Evolutionary conservation across 192 early-diverging fungal species (phyloP).

Genomic region (Entophlyctis helioformis): DNA sequence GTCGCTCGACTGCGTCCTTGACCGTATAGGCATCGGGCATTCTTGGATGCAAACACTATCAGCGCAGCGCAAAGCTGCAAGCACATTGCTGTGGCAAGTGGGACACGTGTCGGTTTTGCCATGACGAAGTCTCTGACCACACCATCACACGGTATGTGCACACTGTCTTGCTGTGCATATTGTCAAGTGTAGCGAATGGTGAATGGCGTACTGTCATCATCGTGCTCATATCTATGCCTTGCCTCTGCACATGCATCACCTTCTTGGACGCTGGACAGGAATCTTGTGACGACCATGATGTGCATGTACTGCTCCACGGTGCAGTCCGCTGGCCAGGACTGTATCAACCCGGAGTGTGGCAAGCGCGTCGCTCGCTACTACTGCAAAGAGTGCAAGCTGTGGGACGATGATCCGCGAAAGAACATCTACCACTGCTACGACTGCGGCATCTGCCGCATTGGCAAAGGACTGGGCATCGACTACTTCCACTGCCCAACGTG

Average conservation of each 20-base stretch:
- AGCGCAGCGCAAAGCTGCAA: slow-evolving; percentile 60
- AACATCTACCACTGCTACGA: slow-evolving; percentile 87
- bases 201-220: too few species aligned
- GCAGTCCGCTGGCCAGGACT: slow-evolving; percentile 71
- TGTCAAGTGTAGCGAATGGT: too few species aligned
- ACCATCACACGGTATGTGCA: slow-evolving; percentile 46
- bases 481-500: slow-evolving; percentile 92
- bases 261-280: slow-evolving; percentile 14
- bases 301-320: slow-evolving; percentile 84
- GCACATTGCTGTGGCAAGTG: slow-evolving; percentile 67
- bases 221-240: too few species aligned
- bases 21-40: slow-evolving; percentile 29
- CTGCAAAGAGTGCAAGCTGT: slow-evolving; percentile 83
- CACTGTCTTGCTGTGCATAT: too few species aligned
- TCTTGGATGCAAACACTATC: slow-evolving; percentile 73
- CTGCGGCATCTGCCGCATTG: slow-evolving; percentile 89
- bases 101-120: slow-evolving; percentile 69
- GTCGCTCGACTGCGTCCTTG: neutral
- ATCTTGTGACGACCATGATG: slow-evolving; percentile 68
- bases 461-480: slow-evolving; percentile 64
- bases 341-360: slow-evolving; percentile 51
- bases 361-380: slow-evolving; percentile 66
- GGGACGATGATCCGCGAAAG: slow-evolving; percentile 76
- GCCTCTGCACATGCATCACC: too few species aligned
- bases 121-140: slow-evolving; percentile 57